phyloP scores from a whole-genome alignment of 139 green algal genomes.

The Parachlorella kessleri region DNA sequence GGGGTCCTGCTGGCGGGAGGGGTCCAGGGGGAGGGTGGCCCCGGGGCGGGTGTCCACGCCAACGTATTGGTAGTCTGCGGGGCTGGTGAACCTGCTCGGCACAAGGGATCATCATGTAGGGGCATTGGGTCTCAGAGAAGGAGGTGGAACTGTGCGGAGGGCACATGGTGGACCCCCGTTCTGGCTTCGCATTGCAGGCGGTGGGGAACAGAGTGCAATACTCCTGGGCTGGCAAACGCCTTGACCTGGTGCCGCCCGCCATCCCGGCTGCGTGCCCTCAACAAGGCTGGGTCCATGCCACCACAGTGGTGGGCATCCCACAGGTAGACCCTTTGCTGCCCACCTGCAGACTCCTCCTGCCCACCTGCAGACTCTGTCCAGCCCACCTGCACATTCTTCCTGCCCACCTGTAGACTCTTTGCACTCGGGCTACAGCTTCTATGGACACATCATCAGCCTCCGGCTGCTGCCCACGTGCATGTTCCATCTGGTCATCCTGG shows the following conservation, averaged over 20 bases:
- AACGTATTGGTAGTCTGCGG: slow-evolving; percentile 31
- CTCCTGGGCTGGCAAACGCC: background rate
- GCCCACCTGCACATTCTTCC: background rate
- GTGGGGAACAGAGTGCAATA: background rate
- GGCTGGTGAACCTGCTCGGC: background rate
- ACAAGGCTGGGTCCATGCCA: background rate
- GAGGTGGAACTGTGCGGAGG: too few relatives aligned
- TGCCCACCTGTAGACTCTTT: background rate
- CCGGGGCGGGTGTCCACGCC: slow-evolving; percentile 1
- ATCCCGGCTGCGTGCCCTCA: background rate
- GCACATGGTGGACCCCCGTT: too few relatives aligned
- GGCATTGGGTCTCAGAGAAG: background rate
- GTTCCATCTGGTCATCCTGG: background rate
- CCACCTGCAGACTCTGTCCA: background rate
- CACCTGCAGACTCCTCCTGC: background rate
- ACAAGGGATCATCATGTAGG: background rate
- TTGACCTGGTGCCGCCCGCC: too few relatives aligned
- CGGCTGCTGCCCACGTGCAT: background rate
- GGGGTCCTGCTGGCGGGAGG: background rate
- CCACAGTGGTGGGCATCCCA: background rate
- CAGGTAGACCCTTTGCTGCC: background rate
- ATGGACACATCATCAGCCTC: background rate
- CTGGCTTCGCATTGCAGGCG: too few relatives aligned
- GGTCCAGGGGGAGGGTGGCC: background rate
- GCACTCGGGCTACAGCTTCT: background rate